phyloP scores from a whole-genome alignment of 441 rosid genomes.

The Arabidopsis hybrid region DNA sequence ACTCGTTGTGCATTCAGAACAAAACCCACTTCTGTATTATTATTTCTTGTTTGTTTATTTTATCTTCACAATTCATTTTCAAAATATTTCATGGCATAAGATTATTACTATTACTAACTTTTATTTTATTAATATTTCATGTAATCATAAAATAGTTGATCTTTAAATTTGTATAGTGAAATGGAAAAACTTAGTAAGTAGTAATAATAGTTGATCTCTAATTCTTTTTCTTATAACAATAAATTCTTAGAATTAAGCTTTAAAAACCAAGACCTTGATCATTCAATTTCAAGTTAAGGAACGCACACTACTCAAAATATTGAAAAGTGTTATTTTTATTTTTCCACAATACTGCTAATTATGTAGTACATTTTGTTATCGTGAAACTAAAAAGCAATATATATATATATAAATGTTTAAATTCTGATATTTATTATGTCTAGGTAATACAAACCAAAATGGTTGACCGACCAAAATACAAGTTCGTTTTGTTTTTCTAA shows the following conservation, averaged over 20 bases:
- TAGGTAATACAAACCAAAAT: not conserved
- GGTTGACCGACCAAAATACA: not conserved
- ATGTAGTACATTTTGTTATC: not conserved
- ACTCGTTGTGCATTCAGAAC: slow-evolving; percentile 4
- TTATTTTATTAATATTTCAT: no score
- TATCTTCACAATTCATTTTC: not conserved
- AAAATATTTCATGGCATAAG: not conserved
- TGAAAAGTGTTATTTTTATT: not conserved
- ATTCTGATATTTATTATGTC: not conserved
- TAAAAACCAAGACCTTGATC: not conserved
- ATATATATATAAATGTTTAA: not conserved
- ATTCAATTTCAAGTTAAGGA: not conserved
- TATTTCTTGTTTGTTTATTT: slow-evolving; percentile 5
- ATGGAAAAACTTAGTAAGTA: not conserved
- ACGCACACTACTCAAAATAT: not conserved
- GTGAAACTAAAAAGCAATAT: not conserved
- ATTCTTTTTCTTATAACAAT: not conserved
- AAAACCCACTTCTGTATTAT: slow-evolving; percentile 8
- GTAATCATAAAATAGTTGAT: not conserved
- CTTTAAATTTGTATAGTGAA: not conserved
- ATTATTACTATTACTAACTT: not conserved
- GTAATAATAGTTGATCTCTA: no score
- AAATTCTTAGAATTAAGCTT: no score
- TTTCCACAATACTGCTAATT: not conserved
- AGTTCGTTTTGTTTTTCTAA: not conserved